Base-by-base conservation (phyloP, 2,329 filamentous ascomycete genomes). In the Colletotrichum liaoningense region DNA sequence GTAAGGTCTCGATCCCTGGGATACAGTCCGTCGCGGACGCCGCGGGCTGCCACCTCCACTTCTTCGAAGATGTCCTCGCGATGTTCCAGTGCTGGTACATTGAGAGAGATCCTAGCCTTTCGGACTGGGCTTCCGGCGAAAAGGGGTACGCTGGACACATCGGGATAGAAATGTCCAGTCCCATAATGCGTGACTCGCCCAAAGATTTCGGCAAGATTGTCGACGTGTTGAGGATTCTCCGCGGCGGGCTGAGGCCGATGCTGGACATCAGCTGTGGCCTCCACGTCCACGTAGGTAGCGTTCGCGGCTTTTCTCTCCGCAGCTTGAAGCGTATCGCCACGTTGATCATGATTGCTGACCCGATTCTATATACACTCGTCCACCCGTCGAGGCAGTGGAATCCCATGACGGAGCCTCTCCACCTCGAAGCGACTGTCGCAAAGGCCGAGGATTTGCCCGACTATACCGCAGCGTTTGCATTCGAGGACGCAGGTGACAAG, bases 231-330 rank as follows among this genome's bases (percentile, higher is more conserved):
- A n/a, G n/a, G 12, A 7, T 58, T 14, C 16, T 74, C 22, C 65
- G 73, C 22, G 35, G 28, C 19, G 42, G 30, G 26, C 22, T 55
- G 11, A 65, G 73, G 1, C 57, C 56, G 14, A 69, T 74, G 59
- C 8, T 60, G 1, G 42, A 63, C 30, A 6, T 11, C 8, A 54
- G 28, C n/a, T 69, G 69, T 12, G 73, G 69, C 6, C 12, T 69
- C 4, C 70, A 73, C 38, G 62, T 74, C 4, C 73, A 74, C 49
- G 65, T 73, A 24, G 65, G 69, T 6, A 54, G 62, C 19, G 9
- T 65, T 12, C 49, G 35, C n/a, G 52, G 49, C 12, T 74, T 73
- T 57, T 57, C 56, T 0, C 56, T 73, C 9, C 65, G 28, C 6
- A 12, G 55, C 2, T 22, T 74, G 4, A 66, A 73, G 33, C 68